Percentiles rank a stretch among this genome's conserved stretches.
phyloP scores from a whole-genome alignment of 352 stramenopile genomes.

The Phytophthora cactorum region DNA sequence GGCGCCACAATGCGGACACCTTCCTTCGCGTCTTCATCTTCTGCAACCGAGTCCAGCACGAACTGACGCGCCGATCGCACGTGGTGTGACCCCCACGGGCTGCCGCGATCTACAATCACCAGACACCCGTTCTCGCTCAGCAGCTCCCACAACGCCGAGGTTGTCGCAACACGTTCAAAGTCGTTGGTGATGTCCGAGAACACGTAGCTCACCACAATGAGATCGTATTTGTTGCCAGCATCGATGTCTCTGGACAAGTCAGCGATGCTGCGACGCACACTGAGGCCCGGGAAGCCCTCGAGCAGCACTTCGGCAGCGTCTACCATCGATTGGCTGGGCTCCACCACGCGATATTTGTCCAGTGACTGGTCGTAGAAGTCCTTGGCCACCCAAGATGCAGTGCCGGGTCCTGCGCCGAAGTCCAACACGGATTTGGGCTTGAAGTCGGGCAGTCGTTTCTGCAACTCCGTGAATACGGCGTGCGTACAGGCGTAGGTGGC shows the following conservation, averaged over 20 bases:
- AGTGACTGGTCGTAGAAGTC: slow-evolving; percentile 71
- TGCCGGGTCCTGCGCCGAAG: slow-evolving; percentile 79
- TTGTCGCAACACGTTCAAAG: slow-evolving; percentile 79
- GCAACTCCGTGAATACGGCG: slow-evolving; percentile 73
- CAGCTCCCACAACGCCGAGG: slow-evolving; percentile 82
- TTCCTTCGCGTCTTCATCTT: slow-evolving; percentile 38
- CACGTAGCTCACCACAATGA: slow-evolving; percentile 79
- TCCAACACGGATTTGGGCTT: slow-evolving; percentile 72
- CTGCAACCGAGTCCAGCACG: slow-evolving; percentile 72
- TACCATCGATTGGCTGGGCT: slow-evolving; percentile 88
- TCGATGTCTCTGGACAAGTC: slow-evolving; percentile 82
- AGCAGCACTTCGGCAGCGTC: slow-evolving; percentile 77
- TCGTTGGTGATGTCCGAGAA: slow-evolving; percentile 86
- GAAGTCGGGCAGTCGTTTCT: slow-evolving; percentile 60
- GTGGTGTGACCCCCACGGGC: slow-evolving; percentile 82
- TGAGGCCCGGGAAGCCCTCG: slow-evolving; percentile 77
- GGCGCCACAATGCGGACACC: slow-evolving; percentile 66
- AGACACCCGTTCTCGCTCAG: slow-evolving; percentile 76
- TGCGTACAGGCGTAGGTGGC: slow-evolving; percentile 70
- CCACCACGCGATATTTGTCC: slow-evolving; percentile 72
- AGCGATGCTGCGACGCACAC: slow-evolving; percentile 68
- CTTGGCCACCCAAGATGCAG: slow-evolving; percentile 78
- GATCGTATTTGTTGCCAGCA: slow-evolving; percentile 71
- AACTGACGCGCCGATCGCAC: slow-evolving; percentile 88
- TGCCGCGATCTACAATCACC: slow-evolving; percentile 82